These are phyloP conservation scores for Amniculicola lignicola DNA, from an alignment of 495 filamentous ascomycete genomes.

Conservation along the genomic window DNA sequence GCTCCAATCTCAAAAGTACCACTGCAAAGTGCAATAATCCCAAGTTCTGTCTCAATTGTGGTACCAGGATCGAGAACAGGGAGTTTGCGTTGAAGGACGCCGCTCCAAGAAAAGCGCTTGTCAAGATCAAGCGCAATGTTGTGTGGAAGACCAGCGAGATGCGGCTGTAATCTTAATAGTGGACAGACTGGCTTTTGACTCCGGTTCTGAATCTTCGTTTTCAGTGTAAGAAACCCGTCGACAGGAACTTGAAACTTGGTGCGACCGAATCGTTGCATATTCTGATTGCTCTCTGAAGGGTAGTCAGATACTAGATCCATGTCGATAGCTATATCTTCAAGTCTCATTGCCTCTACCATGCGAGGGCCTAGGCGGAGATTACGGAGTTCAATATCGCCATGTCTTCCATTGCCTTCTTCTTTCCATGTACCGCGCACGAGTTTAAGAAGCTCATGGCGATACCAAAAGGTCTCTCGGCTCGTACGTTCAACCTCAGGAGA, in stretches of 20 bases:
- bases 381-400: conserved; percentile 72
- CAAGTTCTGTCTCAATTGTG: conserved; percentile 56
- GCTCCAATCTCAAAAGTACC: conserved; percentile 82
- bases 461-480: conserved; percentile 87
- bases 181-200: conserved; percentile 64
- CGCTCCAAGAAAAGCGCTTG: conserved; percentile 80
- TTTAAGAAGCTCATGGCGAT: conserved; percentile 77
- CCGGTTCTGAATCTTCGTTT: conserved; percentile 67
- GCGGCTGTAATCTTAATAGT: conserved; percentile 72
- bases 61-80: conserved; percentile 57
- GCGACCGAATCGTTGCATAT: conserved; percentile 46
- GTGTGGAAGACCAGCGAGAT: conserved; percentile 67
- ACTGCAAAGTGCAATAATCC: conserved; percentile 67
- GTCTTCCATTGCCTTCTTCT: conserved; percentile 54
- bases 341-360: conserved; percentile 79
- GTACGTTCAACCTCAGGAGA: conserved; percentile 75
- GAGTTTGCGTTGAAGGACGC: conserved; percentile 65
- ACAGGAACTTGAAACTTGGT: conserved; percentile 58
- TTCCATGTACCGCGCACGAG: conserved; percentile 68
- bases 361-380: conserved; percentile 65
- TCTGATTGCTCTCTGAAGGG: conserved; percentile 8
- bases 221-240: conserved; percentile 69
- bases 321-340: conserved; percentile 74
- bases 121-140: conserved; percentile 77
- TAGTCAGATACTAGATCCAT: conserved; percentile 49